Percentiles rank a stretch among this genome's conserved stretches.
Evolutionary conservation across 2,329 filamentous ascomycete genomes (phyloP).

Genomic region (Penicillium sp.): DNA sequence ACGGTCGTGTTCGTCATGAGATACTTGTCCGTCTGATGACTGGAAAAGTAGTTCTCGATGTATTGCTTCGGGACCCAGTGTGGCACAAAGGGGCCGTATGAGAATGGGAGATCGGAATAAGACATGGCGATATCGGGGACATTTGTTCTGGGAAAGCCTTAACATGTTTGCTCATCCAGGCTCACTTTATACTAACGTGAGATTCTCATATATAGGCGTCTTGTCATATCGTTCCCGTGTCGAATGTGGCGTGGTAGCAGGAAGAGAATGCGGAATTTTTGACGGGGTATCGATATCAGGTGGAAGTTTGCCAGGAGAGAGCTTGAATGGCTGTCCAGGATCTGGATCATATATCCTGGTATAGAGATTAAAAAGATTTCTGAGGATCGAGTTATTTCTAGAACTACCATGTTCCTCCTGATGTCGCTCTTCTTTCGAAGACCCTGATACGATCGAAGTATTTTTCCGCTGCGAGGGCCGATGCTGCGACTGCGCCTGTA

Average conservation of each 20-base stretch:
- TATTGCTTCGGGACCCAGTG: too few species aligned
- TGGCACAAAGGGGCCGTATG: too few species aligned
- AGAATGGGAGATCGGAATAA: too few species aligned
- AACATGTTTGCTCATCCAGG: too few species aligned
- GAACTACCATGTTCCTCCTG: conserved; percentile 1
- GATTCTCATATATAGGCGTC: not conserved
- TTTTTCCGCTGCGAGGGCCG: not conserved
- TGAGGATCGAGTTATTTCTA: not conserved
- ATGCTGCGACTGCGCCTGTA: not conserved
- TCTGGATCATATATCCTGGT: conserved; percentile 2
- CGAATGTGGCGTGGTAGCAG: not conserved
- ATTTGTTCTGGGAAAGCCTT: not conserved
- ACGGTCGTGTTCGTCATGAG: too few species aligned
- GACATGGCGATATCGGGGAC: not conserved
- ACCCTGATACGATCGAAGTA: not conserved
- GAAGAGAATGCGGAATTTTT: not conserved
- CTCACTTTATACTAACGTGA: not conserved
- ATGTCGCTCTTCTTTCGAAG: not conserved
- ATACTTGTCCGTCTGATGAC: too few species aligned
- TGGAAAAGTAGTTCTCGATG: too few species aligned
- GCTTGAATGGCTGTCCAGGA: not conserved
- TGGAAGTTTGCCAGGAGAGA: not conserved
- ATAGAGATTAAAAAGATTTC: not conserved
- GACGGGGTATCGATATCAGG: not conserved
- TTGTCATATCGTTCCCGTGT: not conserved